A percentile compares a stretch with the other conserved stretches of the same genome.
Conservation (phyloP, 805 yeast species). For the Candida xyloterini region DNA sequence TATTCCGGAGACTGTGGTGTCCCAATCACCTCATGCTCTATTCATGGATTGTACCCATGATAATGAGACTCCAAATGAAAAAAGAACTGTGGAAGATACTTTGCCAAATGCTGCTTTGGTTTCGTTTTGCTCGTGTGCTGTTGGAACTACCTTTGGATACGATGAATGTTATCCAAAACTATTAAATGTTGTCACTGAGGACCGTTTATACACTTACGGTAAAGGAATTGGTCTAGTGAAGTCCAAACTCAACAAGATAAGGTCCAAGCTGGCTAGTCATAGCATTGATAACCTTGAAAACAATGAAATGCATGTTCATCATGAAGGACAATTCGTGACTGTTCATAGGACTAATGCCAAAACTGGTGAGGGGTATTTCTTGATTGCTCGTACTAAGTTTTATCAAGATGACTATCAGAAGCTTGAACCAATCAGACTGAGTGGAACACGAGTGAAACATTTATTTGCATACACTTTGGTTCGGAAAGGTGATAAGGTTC, state of each 20-base stretch:
- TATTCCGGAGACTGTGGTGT: constrained; percentile 61
- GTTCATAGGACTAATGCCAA: constrained; percentile 81
- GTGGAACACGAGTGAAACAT: constrained; percentile 57
- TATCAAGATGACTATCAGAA: constrained; percentile 45
- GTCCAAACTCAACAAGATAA: constrained; percentile 51
- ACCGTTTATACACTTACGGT: constrained; percentile 54
- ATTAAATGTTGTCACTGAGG: constrained; percentile 77
- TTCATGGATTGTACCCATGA: constrained; percentile 99
- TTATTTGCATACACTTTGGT: constrained; percentile 58
- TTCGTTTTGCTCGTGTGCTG: constrained; percentile 87
- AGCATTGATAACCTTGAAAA: constrained; percentile 50
- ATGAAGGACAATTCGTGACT: constrained; percentile 88
- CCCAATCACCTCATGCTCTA: constrained; percentile 85
- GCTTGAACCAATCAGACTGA: constrained; percentile 54
- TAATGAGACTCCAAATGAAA: constrained; percentile 84
- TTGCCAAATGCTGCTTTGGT: constrained; percentile 93
- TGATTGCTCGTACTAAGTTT: constrained; percentile 86
- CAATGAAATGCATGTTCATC: constrained; percentile 92
- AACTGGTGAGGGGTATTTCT: constrained; percentile 84
- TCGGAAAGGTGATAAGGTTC: constrained; percentile 50
- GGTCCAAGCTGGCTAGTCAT: constrained; percentile 54
- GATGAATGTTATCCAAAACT: constrained; percentile 88
- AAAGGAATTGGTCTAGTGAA: constrained; percentile 79
- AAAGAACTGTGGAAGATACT: constrained; percentile 91
- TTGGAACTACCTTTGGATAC: constrained; percentile 91